These are phyloP conservation scores for Botrytis medusae DNA, from an alignment of 2,329 filamentous ascomycete species.

Conservation along the genomic window DNA sequence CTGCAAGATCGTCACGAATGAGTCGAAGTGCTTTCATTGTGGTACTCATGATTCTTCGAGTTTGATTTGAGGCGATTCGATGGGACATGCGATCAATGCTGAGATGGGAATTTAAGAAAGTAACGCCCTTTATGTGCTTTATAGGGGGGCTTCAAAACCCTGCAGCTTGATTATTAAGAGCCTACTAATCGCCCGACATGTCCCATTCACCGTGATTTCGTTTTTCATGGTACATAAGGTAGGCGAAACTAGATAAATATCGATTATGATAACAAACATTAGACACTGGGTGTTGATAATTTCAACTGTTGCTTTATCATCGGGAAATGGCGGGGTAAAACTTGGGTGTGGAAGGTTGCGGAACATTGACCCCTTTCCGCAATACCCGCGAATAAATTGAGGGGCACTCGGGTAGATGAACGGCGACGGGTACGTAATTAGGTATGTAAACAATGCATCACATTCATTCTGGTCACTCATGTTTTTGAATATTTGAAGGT, in stretches of 20 bases:
- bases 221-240: background rate
- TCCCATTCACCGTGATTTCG: background rate
- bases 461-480: background rate
- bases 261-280: background rate
- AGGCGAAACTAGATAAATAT: too few relatives aligned
- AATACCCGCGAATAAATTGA: background rate
- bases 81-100: background rate
- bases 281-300: background rate
- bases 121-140: background rate
- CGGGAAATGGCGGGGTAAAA: background rate
- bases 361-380: background rate
- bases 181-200: background rate
- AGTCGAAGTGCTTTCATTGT: conserved; percentile 35
- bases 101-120: background rate
- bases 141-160: background rate
- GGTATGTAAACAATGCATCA: background rate
- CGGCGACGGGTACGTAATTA: background rate
- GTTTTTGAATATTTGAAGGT: background rate
- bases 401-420: background rate
- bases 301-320: background rate
- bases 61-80: too few relatives aligned
- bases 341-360: background rate
- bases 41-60: background rate
- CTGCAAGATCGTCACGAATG: conserved; percentile 17
- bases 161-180: conserved; percentile 7